Evolutionary conservation across 352 stramenopile species (phyloP).

Genomic region (Pythium chondricola): DNA sequence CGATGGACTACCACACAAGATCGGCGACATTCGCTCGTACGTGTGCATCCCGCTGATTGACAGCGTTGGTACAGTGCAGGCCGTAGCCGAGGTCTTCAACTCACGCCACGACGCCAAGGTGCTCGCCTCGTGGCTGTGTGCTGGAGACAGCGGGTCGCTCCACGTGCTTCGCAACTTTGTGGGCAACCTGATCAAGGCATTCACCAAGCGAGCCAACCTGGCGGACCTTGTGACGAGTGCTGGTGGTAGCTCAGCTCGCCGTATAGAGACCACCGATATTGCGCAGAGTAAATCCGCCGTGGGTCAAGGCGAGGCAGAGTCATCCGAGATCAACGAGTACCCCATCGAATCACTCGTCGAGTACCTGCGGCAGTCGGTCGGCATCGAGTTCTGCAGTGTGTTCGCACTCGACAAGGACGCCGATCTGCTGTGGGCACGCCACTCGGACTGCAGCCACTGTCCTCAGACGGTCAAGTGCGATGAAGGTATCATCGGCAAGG

Average conservation of each 20-base stretch:
- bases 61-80: slow-evolving; percentile 38
- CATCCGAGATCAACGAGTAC: slow-evolving; percentile 19
- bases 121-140: slow-evolving; percentile 37
- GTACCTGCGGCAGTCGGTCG: slow-evolving; percentile 43
- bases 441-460: slow-evolving; percentile 23
- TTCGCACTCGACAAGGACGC: slow-evolving; percentile 52
- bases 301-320: background rate
- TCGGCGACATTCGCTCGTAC: slow-evolving; percentile 50
- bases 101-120: slow-evolving; percentile 35
- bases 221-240: slow-evolving; percentile 13
- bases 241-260: too few relatives aligned
- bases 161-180: slow-evolving; percentile 59
- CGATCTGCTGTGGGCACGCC: slow-evolving; percentile 40
- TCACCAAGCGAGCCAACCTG: slow-evolving; percentile 32
- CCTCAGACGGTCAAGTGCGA: slow-evolving; percentile 39
- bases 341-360: slow-evolving; percentile 37
- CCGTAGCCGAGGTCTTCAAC: slow-evolving; percentile 68
- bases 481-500: slow-evolving; percentile 46
- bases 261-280: background rate
- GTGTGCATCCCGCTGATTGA: slow-evolving; percentile 67
- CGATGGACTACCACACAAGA: slow-evolving; percentile 21
- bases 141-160: slow-evolving; percentile 32
- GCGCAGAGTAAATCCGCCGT: background rate
- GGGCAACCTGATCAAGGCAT: slow-evolving; percentile 43
- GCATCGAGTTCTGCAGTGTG: slow-evolving; percentile 47